phyloP scores from a whole-genome alignment of 2,329 filamentous ascomycete genomes.

The Botrytis pseudocinerea region DNA sequence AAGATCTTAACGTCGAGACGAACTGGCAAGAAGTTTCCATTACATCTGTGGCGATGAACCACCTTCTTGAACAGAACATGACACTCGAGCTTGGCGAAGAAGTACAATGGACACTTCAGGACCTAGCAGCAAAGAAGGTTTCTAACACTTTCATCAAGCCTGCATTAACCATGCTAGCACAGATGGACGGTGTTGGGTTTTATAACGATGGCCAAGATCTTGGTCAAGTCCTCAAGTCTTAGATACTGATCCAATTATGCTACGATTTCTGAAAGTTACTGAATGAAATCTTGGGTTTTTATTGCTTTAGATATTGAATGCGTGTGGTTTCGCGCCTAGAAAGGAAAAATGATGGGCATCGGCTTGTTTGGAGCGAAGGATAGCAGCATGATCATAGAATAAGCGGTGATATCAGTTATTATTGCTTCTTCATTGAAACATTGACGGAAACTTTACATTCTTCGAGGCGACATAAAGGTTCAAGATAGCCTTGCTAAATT shows the following conservation, averaged over 20 bases:
- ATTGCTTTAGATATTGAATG: neutral
- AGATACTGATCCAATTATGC: neutral
- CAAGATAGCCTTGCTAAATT: neutral
- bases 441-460: neutral
- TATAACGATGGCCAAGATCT: slow-evolving; percentile 30
- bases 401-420: neutral
- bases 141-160: slow-evolving; percentile 25
- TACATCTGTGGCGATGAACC: slow-evolving; percentile 24
- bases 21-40: slow-evolving; percentile 34
- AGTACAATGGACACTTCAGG: slow-evolving; percentile 26
- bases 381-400: neutral
- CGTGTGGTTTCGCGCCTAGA: neutral
- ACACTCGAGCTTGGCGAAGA: slow-evolving; percentile 33
- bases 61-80: slow-evolving; percentile 28
- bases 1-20: neutral
- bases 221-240: slow-evolving; percentile 19
- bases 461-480: neutral
- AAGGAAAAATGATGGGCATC: neutral
- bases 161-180: slow-evolving; percentile 30
- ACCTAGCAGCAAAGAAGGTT: slow-evolving; percentile 18
- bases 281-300: neutral
- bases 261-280: neutral
- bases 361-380: neutral
- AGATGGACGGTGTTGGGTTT: slow-evolving; percentile 35
- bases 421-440: neutral